phyloP scores from a whole-genome alignment of 768 basidiomycete genomes.

The Termitomyces sp. region DNA sequence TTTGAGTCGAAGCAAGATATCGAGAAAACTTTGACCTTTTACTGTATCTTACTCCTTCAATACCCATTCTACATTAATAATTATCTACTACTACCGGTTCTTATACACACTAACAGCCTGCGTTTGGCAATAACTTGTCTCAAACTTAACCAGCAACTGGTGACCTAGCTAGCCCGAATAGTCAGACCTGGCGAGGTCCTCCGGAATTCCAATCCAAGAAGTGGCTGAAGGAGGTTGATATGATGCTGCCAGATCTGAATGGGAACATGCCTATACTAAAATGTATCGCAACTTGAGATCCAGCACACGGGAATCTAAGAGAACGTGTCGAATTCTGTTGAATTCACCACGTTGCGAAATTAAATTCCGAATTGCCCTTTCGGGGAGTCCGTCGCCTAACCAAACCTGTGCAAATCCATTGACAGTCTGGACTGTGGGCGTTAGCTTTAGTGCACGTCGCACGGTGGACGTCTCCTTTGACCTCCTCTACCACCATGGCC shows the following conservation, averaged over 20 bases:
- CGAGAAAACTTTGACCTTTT: background rate
- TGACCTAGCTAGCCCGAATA: background rate
- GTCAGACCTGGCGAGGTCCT: no score
- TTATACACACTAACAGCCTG: background rate
- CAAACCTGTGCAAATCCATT: slow-evolving; percentile 5
- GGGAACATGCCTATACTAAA: no score
- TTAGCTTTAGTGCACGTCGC: slow-evolving; percentile 1
- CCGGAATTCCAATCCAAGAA: no score
- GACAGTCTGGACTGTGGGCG: background rate
- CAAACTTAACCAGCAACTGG: background rate
- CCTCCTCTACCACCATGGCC: slow-evolving; percentile 13
- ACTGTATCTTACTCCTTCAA: background rate
- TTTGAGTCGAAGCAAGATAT: background rate
- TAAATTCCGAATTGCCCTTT: background rate
- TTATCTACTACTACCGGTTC: background rate
- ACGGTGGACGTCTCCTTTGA: slow-evolving; percentile 7
- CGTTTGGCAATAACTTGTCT: background rate
- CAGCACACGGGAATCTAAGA: no score
- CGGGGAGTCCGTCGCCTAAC: background rate
- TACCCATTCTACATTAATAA: background rate
- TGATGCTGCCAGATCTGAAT: background rate
- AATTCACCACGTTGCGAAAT: no score
- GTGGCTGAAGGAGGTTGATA: no score
- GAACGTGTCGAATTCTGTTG: no score
- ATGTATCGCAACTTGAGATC: no score